Conservation (phyloP, 2,329 filamentous ascomycete species). For the Aspergillus quadrilineatus region DNA sequence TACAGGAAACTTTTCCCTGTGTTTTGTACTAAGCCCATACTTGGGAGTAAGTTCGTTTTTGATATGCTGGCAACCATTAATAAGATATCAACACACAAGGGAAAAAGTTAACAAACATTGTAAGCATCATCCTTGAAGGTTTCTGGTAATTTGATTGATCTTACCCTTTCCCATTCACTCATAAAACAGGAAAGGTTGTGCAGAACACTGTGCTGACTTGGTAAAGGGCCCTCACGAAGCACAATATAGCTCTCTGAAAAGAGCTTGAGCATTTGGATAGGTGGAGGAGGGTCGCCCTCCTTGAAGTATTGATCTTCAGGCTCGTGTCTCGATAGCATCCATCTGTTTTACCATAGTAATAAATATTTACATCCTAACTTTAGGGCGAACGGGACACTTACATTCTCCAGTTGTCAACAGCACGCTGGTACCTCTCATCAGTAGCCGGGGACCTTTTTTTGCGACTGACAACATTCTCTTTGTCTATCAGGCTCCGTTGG, state of each 20-base stretch:
- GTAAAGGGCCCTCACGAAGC: background rate
- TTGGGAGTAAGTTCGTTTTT: background rate
- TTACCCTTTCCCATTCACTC: background rate
- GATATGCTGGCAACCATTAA: background rate
- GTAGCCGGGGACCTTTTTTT: no score
- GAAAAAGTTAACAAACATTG: background rate
- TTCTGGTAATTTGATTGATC: background rate
- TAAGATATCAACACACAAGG: background rate
- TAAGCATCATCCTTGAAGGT: background rate
- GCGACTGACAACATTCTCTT: no score
- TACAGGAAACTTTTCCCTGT: background rate
- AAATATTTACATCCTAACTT: no score
- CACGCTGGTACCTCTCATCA: no score
- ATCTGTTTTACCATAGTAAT: no score
- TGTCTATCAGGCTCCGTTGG: no score
- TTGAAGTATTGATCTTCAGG: background rate
- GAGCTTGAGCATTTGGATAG: background rate
- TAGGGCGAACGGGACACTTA: no score
- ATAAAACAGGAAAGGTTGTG: background rate
- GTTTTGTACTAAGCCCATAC: background rate
- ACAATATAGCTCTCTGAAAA: background rate
- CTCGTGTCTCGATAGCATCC: no score
- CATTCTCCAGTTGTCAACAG: no score
- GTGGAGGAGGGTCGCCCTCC: background rate
- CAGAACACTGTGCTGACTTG: background rate